These are phyloP conservation scores for Obelidium mucronatum DNA, from an alignment of 192 early-diverging fungal species.

Conservation along the genomic window DNA sequence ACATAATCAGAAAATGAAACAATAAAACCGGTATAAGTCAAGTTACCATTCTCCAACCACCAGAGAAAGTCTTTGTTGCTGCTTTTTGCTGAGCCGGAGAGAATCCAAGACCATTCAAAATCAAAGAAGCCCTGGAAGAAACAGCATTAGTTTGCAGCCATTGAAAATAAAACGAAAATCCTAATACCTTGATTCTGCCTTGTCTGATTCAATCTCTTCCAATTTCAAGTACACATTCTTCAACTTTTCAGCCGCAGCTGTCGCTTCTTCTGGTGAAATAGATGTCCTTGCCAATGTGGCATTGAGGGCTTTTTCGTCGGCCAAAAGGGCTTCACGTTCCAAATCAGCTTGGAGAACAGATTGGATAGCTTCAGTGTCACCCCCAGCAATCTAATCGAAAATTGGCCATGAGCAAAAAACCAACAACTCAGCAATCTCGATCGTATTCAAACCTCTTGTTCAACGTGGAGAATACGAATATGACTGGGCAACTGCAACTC, in stretches of 20 bases:
- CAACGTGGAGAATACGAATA: conserved; percentile 95
- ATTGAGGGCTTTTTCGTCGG: conserved; percentile 78
- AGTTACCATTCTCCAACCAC: conserved; percentile 84
- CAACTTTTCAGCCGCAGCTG: conserved; percentile 54
- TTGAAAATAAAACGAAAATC: conserved; percentile 2
- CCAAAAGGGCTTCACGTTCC: conserved; percentile 89
- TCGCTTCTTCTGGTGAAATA: conserved; percentile 57
- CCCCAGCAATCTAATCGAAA: conserved; percentile 78
- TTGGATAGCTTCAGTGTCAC: conserved; percentile 83
- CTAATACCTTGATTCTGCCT: conserved; percentile 83
- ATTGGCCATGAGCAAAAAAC: too few relatives aligned
- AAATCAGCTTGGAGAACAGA: conserved; percentile 94
- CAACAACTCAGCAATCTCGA: too few relatives aligned
- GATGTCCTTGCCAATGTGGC: conserved; percentile 55
- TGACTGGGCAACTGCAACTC: conserved; percentile 90
- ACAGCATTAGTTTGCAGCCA: neutral
- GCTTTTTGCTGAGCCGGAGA: conserved; percentile 65
- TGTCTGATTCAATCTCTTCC: conserved; percentile 95
- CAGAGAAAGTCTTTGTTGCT: conserved; percentile 73
- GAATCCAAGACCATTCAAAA: conserved; percentile 78
- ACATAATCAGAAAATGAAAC: neutral
- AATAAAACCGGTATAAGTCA: neutral
- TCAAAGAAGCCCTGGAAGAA: conserved; percentile 50
- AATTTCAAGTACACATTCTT: conserved; percentile 87
- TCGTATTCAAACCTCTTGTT: conserved; percentile 82